Conservation (phyloP, 176 grass and related monocot species). For the Urochloa ruziziensis region DNA sequence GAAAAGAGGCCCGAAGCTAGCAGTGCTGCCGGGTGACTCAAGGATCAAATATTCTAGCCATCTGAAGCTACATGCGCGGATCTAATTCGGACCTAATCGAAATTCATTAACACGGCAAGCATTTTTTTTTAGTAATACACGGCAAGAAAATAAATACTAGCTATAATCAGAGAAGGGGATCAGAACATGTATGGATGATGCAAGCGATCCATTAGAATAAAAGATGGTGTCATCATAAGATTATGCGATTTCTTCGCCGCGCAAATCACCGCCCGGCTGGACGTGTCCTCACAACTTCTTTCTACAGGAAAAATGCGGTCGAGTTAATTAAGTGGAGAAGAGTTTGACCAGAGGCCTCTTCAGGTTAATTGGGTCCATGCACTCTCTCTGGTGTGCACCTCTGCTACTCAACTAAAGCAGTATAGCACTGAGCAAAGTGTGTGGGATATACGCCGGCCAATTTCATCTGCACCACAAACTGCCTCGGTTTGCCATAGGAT, state of each 20-base stretch:
- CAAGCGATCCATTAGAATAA: not conserved
- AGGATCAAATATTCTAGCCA: constrained; percentile 23
- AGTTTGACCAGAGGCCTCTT: not conserved
- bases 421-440: constrained; percentile 3
- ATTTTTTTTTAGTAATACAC: not conserved
- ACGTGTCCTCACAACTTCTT: too few species aligned
- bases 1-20: constrained; percentile 9
- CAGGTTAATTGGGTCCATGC: too few species aligned
- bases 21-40: not conserved
- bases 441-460: not conserved
- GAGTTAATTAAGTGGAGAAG: not conserved
- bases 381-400: not conserved
- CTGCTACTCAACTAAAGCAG: not conserved
- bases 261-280: not conserved
- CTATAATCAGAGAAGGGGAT: not conserved
- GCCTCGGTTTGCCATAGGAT: not conserved
- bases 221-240: not conserved
- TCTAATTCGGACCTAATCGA: constrained; percentile 45
- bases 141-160: not conserved
- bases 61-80: not conserved
- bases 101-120: constrained; percentile 7
- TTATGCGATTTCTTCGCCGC: not conserved
- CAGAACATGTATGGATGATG: not conserved
- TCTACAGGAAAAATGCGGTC: too few species aligned
- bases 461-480: not conserved